These are phyloP conservation scores for Areca catechu DNA, from an alignment of 176 grass and related monocot species.

Conservation along the genomic window DNA sequence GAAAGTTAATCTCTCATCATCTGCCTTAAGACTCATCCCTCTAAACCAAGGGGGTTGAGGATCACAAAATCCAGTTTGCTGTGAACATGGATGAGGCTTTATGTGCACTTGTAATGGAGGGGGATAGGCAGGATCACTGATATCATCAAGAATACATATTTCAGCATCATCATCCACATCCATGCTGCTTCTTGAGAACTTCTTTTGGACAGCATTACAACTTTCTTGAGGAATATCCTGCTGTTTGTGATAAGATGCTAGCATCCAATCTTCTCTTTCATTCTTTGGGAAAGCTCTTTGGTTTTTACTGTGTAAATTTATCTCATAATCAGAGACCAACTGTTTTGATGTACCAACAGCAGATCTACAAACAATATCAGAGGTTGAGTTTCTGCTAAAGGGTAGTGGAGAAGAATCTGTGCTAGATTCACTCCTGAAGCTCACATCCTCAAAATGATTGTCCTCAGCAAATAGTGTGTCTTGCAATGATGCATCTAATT, in stretches of 20 bases:
- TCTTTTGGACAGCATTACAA: constrained; percentile 21
- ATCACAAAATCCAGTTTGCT: constrained; percentile 36
- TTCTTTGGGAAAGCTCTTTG: neutral
- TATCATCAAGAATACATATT: constrained; percentile 47
- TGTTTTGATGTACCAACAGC: constrained; percentile 33
- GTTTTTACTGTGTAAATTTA: constrained; percentile 1
- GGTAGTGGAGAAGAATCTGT: constrained; percentile 88
- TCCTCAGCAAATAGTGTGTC: constrained; percentile 31
- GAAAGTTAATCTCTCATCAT: constrained; percentile 69
- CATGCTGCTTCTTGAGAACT: constrained; percentile 22
- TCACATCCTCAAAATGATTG: constrained; percentile 41
- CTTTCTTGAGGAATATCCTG: constrained; percentile 26
- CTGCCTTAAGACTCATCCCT: constrained; percentile 44
- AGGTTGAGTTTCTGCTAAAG: constrained; percentile 64
- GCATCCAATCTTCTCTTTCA: constrained; percentile 19
- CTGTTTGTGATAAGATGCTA: constrained; percentile 29
- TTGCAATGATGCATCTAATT: constrained; percentile 34
- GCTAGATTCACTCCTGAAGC: constrained; percentile 72
- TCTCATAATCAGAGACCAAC: constrained; percentile 27
- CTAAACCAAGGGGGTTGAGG: constrained; percentile 37
- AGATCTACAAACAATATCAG: constrained; percentile 45
- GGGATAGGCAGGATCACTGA: constrained; percentile 24
- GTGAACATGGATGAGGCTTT: constrained; percentile 15
- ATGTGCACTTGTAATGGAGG: constrained; percentile 16
- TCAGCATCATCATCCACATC: constrained; percentile 44